Conservation (phyloP, 2,329 filamentous ascomycete genomes). For the Chaetoscypha palmicola region DNA sequence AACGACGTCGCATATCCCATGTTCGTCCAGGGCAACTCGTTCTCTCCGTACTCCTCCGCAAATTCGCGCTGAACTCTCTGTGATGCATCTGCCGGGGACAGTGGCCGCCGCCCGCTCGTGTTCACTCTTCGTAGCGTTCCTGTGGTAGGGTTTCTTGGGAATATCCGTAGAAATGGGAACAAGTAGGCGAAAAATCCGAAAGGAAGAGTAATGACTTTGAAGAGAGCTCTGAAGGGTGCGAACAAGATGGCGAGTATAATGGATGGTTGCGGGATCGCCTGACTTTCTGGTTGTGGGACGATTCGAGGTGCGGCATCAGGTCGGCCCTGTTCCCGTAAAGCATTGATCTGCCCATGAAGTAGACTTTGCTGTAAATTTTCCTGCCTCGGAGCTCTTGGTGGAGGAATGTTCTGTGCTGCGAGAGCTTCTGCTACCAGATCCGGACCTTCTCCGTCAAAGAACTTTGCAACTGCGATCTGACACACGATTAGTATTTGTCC, state of each 20-base stretch:
- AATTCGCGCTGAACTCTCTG: conserved; percentile 87
- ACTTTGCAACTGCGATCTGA: conserved; percentile 91
- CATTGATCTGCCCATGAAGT: conserved; percentile 28
- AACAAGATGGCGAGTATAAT: conserved; percentile 73
- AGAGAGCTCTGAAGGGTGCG: conserved; percentile 73
- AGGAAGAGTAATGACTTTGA: conserved; percentile 60
- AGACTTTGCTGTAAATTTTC: conserved; percentile 67
- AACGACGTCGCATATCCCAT: conserved; percentile 87
- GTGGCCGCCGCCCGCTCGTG: conserved; percentile 62
- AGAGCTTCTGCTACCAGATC: conserved; percentile 74
- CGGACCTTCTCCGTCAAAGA: conserved; percentile 91
- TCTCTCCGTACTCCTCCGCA: conserved; percentile 80
- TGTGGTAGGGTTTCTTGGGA: conserved; percentile 49
- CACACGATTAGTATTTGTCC: not conserved
- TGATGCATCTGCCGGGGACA: conserved; percentile 82
- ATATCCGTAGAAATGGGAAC: conserved; percentile 69
- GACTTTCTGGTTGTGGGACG: conserved; percentile 63
- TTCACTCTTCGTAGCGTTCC: conserved; percentile 50
- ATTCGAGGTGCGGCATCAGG: conserved; percentile 74
- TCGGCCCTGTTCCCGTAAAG: conserved; percentile 27
- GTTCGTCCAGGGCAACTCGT: conserved; percentile 71
- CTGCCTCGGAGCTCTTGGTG: conserved; percentile 55
- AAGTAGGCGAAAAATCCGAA: conserved; percentile 44
- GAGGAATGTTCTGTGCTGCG: conserved; percentile 52
- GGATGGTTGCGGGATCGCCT: conserved; percentile 62